These are phyloP conservation scores for Globisporangium paddicum DNA, from an alignment of 352 stramenopile species.

Conservation along the genomic window DNA sequence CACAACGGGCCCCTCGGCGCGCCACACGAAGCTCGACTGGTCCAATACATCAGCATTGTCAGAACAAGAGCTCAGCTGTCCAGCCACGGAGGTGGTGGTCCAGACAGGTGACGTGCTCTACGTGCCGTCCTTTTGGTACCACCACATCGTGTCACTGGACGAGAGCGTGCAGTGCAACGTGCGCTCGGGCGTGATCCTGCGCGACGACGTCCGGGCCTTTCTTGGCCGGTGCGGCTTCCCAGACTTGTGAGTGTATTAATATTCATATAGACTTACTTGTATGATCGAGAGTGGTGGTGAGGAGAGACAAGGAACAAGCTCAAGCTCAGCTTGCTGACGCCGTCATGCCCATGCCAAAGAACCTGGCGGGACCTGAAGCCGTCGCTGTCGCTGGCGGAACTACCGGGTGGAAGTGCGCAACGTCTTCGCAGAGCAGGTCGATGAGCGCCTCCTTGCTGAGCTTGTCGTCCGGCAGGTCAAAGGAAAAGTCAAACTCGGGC, in stretches of 20 bases:
- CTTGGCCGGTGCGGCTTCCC: constrained; percentile 35
- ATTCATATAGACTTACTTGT: neutral
- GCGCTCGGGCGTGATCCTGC: constrained; percentile 44
- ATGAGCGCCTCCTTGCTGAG: constrained; percentile 60
- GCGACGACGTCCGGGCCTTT: constrained; percentile 30
- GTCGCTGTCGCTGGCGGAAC: constrained; percentile 15
- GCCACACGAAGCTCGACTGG: constrained; percentile 93
- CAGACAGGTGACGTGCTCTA: constrained; percentile 93
- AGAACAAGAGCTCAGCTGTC: constrained; percentile 38
- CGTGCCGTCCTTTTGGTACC: constrained; percentile 93
- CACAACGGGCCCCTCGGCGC: constrained; percentile 64
- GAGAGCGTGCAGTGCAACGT: constrained; percentile 95
- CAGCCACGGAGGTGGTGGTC: constrained; percentile 88
- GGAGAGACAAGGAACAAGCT: neutral
- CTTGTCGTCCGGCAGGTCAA: constrained; percentile 59
- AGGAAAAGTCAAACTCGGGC: constrained; percentile 54
- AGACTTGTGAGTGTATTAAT: neutral
- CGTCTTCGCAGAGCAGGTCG: constrained; percentile 54
- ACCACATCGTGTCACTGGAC: constrained; percentile 94
- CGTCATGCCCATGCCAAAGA: constrained; percentile 52
- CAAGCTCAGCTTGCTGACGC: constrained; percentile 33
- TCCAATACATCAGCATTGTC: constrained; percentile 39
- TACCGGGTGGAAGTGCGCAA: constrained; percentile 43
- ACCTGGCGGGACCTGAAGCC: constrained; percentile 20
- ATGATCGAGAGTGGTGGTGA: neutral